phyloP scores from a whole-genome alignment of 2,329 filamentous ascomycete species.

The Trichoderma harzianum region DNA sequence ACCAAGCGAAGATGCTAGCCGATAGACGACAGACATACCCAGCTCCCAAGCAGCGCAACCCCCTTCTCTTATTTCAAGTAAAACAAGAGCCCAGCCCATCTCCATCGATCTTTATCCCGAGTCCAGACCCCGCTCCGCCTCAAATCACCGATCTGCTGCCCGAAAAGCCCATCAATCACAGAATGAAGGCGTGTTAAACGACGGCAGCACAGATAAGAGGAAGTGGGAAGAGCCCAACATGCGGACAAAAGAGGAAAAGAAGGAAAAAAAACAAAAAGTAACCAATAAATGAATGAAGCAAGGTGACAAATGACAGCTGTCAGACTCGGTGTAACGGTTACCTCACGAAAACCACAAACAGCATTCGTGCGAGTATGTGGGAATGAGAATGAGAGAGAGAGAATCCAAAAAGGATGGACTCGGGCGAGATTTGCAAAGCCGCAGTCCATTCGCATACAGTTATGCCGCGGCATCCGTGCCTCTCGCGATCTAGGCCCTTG shows the following conservation, averaged over 20 bases:
- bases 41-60: background rate
- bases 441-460: no score
- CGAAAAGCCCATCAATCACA: conserved; percentile 7
- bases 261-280: background rate
- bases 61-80: background rate
- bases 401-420: background rate
- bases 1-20: background rate
- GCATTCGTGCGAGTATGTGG: background rate
- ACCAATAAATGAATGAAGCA: background rate
- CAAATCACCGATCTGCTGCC: background rate
- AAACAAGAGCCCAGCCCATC: background rate
- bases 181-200: background rate
- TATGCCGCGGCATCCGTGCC: background rate
- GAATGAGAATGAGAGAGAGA: background rate
- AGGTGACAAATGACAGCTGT: conserved; percentile 10
- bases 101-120: background rate
- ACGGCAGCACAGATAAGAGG: background rate
- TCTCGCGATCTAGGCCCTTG: background rate
- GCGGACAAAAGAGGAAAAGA: background rate
- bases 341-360: background rate
- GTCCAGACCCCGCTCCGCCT: background rate
- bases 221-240: background rate
- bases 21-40: background rate
- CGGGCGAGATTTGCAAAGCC: background rate
- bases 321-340: conserved; percentile 13